phyloP scores from a whole-genome alignment of 1,139 yeast genomes.

The Suhomyces taliae region DNA sequence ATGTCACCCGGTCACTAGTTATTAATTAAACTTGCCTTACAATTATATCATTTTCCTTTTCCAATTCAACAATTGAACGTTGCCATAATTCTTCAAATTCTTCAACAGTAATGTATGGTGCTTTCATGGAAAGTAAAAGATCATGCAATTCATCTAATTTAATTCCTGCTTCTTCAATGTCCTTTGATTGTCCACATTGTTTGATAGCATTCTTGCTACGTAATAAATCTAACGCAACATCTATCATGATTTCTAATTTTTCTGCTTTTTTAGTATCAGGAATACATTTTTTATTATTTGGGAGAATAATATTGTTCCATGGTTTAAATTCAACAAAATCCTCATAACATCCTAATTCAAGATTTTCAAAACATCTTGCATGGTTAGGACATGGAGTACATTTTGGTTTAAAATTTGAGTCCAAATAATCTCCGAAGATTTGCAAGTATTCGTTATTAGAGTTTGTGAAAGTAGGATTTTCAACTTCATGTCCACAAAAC shows the following conservation, averaged over 20 bases:
- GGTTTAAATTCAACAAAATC: slow-evolving; percentile 61
- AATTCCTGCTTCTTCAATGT: slow-evolving; percentile 53
- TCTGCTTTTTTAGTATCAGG: slow-evolving; percentile 76
- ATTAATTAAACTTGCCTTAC: slow-evolving; percentile 72
- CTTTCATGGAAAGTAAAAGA: slow-evolving; percentile 56
- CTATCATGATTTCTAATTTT: slow-evolving; percentile 64
- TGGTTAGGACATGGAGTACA: slow-evolving; percentile 82
- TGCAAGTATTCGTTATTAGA: slow-evolving; percentile 20
- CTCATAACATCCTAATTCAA: slow-evolving; percentile 65
- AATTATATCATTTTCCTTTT: slow-evolving; percentile 72
- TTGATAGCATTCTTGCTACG: slow-evolving; percentile 67
- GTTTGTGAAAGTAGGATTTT: slow-evolving; percentile 33
- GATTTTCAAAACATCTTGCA: slow-evolving; percentile 66
- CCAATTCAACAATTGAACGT: slow-evolving; percentile 62
- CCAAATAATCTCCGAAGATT: slow-evolving; percentile 34
- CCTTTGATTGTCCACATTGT: slow-evolving; percentile 58
- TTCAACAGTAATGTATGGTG: slow-evolving; percentile 59
- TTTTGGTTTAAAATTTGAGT: slow-evolving; percentile 49
- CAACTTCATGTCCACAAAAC: slow-evolving; percentile 63
- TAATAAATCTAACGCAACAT: slow-evolving; percentile 65
- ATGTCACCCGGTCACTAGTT: not conserved
- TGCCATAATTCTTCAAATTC: slow-evolving; percentile 85
- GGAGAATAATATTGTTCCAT: slow-evolving; percentile 55
- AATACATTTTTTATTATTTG: slow-evolving; percentile 62
- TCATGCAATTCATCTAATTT: slow-evolving; percentile 56